Conservation (phyloP, 345 rosid genomes). For the Limnanthes douglasii region DNA sequence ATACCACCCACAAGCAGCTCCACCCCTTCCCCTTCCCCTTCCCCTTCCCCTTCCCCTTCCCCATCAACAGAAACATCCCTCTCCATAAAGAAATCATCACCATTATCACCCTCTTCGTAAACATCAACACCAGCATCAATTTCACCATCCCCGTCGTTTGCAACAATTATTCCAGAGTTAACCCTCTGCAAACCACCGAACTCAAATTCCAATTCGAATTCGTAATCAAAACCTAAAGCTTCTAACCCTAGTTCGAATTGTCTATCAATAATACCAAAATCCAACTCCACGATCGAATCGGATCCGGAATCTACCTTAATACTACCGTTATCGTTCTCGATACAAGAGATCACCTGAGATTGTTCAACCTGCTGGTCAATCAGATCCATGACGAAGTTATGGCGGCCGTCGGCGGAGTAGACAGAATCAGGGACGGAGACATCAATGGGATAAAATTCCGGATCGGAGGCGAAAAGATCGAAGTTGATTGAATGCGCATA, state of each 20-base stretch:
- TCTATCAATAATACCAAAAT: slow-evolving; percentile 29
- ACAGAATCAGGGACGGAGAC: no score
- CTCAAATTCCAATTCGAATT: slow-evolving; percentile 31
- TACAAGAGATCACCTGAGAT: slow-evolving; percentile 26
- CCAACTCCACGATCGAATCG: slow-evolving; percentile 22
- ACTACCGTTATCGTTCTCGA: slow-evolving; percentile 5
- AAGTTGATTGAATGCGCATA: no score
- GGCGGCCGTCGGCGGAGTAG: no score
- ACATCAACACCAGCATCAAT: slow-evolving; percentile 8
- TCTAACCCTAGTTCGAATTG: slow-evolving; percentile 16
- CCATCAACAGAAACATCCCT: slow-evolving; percentile 26
- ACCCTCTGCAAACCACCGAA: slow-evolving; percentile 18
- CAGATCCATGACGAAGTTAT: no score
- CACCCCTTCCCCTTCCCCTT: slow-evolving; percentile 19
- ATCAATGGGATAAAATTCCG: no score
- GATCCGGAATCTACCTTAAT: slow-evolving; percentile 10
- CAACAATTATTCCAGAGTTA: slow-evolving; percentile 16
- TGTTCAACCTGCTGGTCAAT: slow-evolving; percentile 87
- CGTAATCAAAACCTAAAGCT: slow-evolving; percentile 26
- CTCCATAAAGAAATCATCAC: slow-evolving; percentile 32
- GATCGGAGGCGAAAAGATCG: no score
- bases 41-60: slow-evolving; percentile 22
- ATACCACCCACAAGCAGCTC: slow-evolving; percentile 12
- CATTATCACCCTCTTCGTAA: slow-evolving; percentile 16
- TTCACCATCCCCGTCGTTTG: slow-evolving; percentile 12